phyloP scores from a whole-genome alignment of 257 asterid genomes.

The Nicotiana noctiflora region DNA sequence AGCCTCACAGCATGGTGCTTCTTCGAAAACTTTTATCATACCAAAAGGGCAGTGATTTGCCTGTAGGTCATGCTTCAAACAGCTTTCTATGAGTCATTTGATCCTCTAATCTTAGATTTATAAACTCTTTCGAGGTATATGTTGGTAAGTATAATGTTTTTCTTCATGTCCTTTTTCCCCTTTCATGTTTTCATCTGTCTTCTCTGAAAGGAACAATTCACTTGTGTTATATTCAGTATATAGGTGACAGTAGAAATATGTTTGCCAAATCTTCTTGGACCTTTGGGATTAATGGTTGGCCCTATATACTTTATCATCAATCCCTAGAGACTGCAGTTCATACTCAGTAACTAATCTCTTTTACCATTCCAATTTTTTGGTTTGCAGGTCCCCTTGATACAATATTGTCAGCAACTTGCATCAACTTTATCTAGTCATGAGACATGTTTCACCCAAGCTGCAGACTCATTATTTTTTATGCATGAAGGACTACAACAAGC shows the following conservation, averaged over 20 bases:
- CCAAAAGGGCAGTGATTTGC: background rate
- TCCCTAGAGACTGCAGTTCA: slow-evolving; percentile 1
- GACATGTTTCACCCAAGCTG: slow-evolving; percentile 95
- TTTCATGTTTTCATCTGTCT: background rate
- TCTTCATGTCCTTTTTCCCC: background rate
- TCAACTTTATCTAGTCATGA: slow-evolving; percentile 93
- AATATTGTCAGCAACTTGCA: slow-evolving; percentile 81
- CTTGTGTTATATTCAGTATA: background rate
- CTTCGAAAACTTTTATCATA: background rate
- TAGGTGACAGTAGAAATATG: background rate
- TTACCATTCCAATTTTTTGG: slow-evolving; percentile 17
- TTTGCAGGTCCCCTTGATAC: slow-evolving; percentile 88
- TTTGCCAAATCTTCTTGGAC: background rate
- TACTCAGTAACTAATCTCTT: background rate
- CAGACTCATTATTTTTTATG: slow-evolving; percentile 97
- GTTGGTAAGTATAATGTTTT: background rate
- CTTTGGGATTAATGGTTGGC: background rate
- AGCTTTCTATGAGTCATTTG: slow-evolving; percentile 2
- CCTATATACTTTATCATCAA: background rate
- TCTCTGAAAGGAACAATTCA: slow-evolving; percentile 4
- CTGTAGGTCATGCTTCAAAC: background rate
- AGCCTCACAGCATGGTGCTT: background rate
- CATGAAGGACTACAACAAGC: slow-evolving; percentile 98
- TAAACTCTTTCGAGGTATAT: background rate
- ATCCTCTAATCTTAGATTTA: background rate